Evolutionary conservation across 371 early-diverging fungal genomes (phyloP).

Genomic region (Mucor piriformis): DNA sequence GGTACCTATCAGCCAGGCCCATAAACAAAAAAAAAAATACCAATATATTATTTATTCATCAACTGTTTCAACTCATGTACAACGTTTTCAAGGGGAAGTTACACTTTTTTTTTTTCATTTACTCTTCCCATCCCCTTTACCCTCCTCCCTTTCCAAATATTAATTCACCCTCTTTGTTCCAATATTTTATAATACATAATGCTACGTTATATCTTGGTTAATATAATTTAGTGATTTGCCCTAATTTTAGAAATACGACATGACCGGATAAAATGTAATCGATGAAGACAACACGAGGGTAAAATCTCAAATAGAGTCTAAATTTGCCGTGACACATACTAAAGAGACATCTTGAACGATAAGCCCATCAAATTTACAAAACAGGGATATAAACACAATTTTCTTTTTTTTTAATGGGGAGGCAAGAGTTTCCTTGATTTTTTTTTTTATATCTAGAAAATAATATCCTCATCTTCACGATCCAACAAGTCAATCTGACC

Average conservation of each 20-base stretch:
- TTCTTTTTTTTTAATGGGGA: not conserved
- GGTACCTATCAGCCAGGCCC: constrained; percentile 7
- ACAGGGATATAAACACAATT: not conserved
- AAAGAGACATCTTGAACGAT: too few species aligned
- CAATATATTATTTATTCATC: not conserved
- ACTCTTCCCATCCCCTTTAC: not conserved
- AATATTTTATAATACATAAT: not conserved
- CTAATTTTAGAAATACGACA: too few species aligned
- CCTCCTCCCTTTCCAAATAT: not conserved
- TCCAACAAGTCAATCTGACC: constrained; percentile 53
- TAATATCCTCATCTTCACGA: constrained; percentile 66
- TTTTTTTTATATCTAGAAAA: constrained; percentile 25
- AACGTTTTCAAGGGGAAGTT: not conserved
- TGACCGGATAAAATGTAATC: too few species aligned
- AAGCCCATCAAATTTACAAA: too few species aligned
- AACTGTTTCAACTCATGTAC: too few species aligned
- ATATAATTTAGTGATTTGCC: too few species aligned
- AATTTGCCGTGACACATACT: too few species aligned
- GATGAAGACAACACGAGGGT: too few species aligned
- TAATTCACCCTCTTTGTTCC: not conserved
- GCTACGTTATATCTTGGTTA: not conserved
- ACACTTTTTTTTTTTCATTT: not conserved
- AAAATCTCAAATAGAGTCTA: too few species aligned
- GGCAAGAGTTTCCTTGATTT: not conserved
- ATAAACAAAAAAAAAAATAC: not conserved